phyloP scores from a whole-genome alignment of 1,284 basidiomycete genomes.

The Tylopilus sp. region DNA sequence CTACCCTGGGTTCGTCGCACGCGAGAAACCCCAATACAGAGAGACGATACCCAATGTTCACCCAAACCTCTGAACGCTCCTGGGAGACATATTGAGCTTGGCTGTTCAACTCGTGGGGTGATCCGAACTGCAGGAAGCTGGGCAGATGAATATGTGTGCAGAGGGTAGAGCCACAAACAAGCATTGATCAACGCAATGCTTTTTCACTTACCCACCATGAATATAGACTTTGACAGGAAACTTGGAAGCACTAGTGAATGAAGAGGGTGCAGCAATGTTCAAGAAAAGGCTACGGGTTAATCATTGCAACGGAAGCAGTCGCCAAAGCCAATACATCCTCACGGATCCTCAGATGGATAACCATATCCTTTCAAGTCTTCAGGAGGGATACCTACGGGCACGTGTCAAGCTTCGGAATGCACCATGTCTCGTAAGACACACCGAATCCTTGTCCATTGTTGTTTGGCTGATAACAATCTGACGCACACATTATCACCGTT shows the following conservation, averaged over 20 bases:
- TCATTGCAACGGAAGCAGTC: background rate
- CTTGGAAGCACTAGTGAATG: slow-evolving; percentile 40
- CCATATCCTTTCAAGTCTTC: slow-evolving; percentile 51
- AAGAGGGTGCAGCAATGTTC: slow-evolving; percentile 63
- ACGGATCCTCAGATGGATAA: slow-evolving; percentile 67
- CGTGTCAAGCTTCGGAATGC: background rate
- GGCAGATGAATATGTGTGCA: background rate
- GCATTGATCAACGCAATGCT: background rate
- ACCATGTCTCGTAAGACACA: background rate
- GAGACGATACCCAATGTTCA: slow-evolving; percentile 68
- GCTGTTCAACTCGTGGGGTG: slow-evolving; percentile 53
- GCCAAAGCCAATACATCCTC: slow-evolving; percentile 13
- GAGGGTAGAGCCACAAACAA: background rate
- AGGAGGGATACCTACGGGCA: background rate
- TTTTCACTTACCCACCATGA: slow-evolving; percentile 54
- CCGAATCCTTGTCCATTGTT: slow-evolving; percentile 45
- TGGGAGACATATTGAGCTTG: slow-evolving; percentile 68
- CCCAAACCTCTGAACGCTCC: slow-evolving; percentile 64
- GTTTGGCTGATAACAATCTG: slow-evolving; percentile 56
- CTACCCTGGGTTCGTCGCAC: slow-evolving; percentile 50
- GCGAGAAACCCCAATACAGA: slow-evolving; percentile 74
- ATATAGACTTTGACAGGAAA: slow-evolving; percentile 72
- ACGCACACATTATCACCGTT: background rate
- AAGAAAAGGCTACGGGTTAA: slow-evolving; percentile 50
- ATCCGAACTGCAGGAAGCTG: slow-evolving; percentile 78